Evolutionary conservation across 1,284 basidiomycete genomes (phyloP), one percentile per base, ranked within the genome.

Genomic region (Neotropicomus parvogracilis): DNA sequence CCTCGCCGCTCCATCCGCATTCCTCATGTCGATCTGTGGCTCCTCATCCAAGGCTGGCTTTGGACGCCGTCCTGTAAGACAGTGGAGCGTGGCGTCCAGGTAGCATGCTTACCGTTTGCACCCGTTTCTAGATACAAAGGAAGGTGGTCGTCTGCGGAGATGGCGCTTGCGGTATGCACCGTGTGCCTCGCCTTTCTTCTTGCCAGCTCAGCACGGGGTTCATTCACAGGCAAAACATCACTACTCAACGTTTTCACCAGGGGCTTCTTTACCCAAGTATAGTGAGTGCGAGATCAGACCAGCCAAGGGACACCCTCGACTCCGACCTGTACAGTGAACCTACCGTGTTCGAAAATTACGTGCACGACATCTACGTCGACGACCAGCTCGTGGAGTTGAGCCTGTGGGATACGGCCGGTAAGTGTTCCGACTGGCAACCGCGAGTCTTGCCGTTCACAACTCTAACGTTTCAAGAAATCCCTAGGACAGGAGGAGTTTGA

Each of bases 401-500:
- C 61, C 65, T 98, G 50, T 98, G 95, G 95, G 95, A 98, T 66
- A 97, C 95, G 34, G 95, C 95, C 32, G 92, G 92, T 91, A 60
- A 57, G 81, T 71, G 44, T 39, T 33, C 24, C 38, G 27, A 33
- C 31, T 34, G 46, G 16, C 44, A 39, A 33, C 17, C 28, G 19
- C 41, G 17, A 40, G 46, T 44, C 40, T 39, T 38, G n/a, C 41
- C 40, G 48, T 54, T 54, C 49, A 54, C 36, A 41, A 45, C 57
- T 53, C 65, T 68, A 47, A 67, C 57, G 52, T 51, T 40, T 58
- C 49, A 67, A 66, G 66, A 44, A 47, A 35, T 39, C 33, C 44
- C 37, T 64, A 93, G 94, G 91, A 20, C 93, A 97, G 69, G 95
- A 98, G 72, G 95, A 97, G 60, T 97, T 97, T 66, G 95, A 97